These are phyloP conservation scores for Fusarium tricinctum DNA, from an alignment of 2,329 filamentous ascomycete species.

Conservation along the genomic window DNA sequence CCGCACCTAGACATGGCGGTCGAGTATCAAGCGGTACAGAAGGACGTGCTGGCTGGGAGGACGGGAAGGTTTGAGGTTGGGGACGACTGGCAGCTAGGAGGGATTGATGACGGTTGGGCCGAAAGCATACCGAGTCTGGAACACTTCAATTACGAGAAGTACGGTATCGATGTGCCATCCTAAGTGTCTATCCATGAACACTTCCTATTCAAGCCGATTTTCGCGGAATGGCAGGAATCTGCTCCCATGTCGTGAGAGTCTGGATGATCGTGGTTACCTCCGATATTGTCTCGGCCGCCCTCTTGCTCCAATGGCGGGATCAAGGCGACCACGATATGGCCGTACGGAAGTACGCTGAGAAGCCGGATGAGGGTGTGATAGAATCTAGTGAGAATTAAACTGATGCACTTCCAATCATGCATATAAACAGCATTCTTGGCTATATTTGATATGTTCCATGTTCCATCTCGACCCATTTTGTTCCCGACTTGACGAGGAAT, in stretches of 20 bases:
- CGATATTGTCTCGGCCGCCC: conserved; percentile 1
- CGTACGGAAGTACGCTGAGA: not conserved
- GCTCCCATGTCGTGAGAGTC: not conserved
- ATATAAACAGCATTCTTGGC: not conserved
- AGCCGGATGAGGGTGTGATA: not conserved
- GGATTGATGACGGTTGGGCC: conserved; percentile 55
- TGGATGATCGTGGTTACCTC: not conserved
- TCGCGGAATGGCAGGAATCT: conserved; percentile 1
- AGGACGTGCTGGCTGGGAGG: conserved; percentile 42
- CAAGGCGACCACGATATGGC: not conserved
- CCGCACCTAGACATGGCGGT: not conserved
- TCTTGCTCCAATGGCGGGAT: conserved; percentile 1
- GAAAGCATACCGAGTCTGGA: conserved; percentile 53
- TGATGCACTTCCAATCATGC: not conserved
- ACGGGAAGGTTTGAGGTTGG: conserved; percentile 37
- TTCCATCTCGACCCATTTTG: not conserved
- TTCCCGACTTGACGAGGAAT: not conserved
- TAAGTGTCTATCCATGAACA: not conserved
- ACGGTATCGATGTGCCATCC: conserved; percentile 27
- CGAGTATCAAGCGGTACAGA: conserved; percentile 21
- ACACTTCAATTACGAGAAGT: conserved; percentile 55
- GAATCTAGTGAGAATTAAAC: not conserved
- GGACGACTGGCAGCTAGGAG: conserved; percentile 49
- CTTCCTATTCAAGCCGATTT: conserved; percentile 1
- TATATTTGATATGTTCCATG: not conserved